These are phyloP conservation scores for Groenewaldozyma tartarivorans DNA, from an alignment of 805 yeast species.

Conservation along the genomic window DNA sequence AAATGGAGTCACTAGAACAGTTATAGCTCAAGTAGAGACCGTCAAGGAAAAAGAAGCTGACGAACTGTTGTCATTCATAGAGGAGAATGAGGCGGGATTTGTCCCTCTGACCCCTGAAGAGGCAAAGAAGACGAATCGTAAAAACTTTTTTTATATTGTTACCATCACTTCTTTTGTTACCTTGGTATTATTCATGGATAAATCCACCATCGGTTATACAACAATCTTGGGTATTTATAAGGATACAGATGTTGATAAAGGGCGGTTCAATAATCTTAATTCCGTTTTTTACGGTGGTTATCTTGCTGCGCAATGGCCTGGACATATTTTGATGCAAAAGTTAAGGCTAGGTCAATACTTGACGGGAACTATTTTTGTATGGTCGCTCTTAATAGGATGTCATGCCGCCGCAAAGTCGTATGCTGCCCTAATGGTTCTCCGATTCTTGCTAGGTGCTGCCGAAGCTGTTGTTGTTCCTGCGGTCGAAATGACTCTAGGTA, in stretches of 20 bases:
- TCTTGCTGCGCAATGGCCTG: constrained; percentile 44
- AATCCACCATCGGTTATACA: neutral
- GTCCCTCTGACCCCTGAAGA: neutral
- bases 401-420: constrained; percentile 38
- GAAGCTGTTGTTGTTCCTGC: constrained; percentile 29
- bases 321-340: constrained; percentile 37
- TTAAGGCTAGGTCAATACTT: constrained; percentile 46
- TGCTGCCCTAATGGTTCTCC: constrained; percentile 34
- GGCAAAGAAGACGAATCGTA: neutral
- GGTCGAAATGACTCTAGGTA: neutral
- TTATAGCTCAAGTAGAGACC: no score
- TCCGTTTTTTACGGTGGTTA: constrained; percentile 56
- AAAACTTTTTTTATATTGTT: neutral
- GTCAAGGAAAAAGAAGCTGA: neutral
- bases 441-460: constrained; percentile 40
- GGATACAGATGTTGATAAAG: neutral
- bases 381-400: constrained; percentile 49
- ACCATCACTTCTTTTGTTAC: neutral
- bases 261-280: constrained; percentile 23
- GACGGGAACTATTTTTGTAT: constrained; percentile 37
- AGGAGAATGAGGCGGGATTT: neutral
- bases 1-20: no score
- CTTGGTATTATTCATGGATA: neutral
- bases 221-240: neutral
- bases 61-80: neutral